A percentile compares a stretch with the other conserved stretches of the same genome.
Evolutionary conservation across 768 basidiomycete species (phyloP).

Genomic region (Daedalea quercina): DNA sequence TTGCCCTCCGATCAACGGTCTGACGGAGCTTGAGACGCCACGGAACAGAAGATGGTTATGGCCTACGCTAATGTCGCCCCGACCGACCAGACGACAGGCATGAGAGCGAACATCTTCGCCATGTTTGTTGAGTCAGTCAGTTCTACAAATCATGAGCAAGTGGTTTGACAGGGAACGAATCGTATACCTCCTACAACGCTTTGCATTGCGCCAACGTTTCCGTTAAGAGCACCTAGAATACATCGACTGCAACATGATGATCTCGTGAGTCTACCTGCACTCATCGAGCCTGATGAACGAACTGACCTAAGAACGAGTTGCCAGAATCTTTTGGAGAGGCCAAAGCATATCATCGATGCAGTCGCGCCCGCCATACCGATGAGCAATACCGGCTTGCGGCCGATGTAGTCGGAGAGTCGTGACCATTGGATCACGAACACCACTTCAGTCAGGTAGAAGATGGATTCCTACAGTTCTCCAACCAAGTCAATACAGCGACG

Average conservation of each 20-base stretch:
- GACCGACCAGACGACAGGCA: conserved; percentile 26
- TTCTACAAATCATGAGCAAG: conserved; percentile 13
- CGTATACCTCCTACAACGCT: conserved; percentile 43
- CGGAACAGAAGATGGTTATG: neutral
- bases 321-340: conserved; percentile 27
- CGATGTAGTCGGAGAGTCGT: conserved; percentile 38
- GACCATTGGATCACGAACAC: conserved; percentile 43
- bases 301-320: conserved; percentile 22
- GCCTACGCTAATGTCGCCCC: conserved; percentile 25
- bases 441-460: conserved; percentile 41
- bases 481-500: too few species aligned
- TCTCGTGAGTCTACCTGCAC: too few species aligned
- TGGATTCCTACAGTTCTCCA: conserved; percentile 17
- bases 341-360: conserved; percentile 30
- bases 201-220: conserved; percentile 70
- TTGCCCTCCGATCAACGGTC: conserved; percentile 28
- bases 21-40: conserved; percentile 3
- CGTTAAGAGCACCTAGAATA: conserved; percentile 60
- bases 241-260: conserved; percentile 42
- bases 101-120: conserved; percentile 24
- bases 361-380: conserved; percentile 26
- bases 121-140: conserved; percentile 29
- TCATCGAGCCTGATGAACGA: too few species aligned
- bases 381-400: conserved; percentile 43
- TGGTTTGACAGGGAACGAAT: neutral